Percentiles rank a stretch among this genome's conserved stretches.
Evolutionary conservation across 2,329 filamentous ascomycete species (phyloP).

Genomic region (Coniochaeta ligniaria): DNA sequence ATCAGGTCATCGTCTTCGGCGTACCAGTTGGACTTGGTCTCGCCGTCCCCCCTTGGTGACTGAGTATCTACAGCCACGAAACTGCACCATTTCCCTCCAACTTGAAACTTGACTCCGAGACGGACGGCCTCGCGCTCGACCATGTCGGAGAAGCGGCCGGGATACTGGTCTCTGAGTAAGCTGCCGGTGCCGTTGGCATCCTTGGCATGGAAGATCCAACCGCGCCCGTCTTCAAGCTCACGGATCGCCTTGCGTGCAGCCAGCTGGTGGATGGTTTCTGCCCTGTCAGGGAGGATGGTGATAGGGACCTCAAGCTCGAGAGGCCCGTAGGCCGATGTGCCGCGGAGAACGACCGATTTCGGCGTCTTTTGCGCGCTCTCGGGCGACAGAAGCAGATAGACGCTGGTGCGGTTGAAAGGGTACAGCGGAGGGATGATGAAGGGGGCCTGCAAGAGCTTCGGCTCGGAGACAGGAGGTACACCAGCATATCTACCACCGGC

Average conservation of each 20-base stretch:
- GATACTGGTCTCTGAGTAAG: slow-evolving; percentile 36
- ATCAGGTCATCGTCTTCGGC: neutral
- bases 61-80: slow-evolving; percentile 53
- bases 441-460: slow-evolving; percentile 58
- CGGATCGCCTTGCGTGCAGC: slow-evolving; percentile 60
- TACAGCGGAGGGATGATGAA: slow-evolving; percentile 57
- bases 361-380: slow-evolving; percentile 34
- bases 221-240: slow-evolving; percentile 64
- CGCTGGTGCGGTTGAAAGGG: slow-evolving; percentile 56
- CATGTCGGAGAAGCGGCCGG: slow-evolving; percentile 48
- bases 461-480: slow-evolving; percentile 43
- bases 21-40: neutral
- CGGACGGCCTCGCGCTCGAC: slow-evolving; percentile 59
- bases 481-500: slow-evolving; percentile 33
- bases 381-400: slow-evolving; percentile 59
- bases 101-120: slow-evolving; percentile 58
- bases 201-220: slow-evolving; percentile 53
- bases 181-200: slow-evolving; percentile 24
- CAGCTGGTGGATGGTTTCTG: slow-evolving; percentile 60
- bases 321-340: slow-evolving; percentile 47
- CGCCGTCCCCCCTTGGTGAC: neutral
- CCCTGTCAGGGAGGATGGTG: slow-evolving; percentile 33
- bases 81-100: slow-evolving; percentile 63
- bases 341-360: slow-evolving; percentile 51
- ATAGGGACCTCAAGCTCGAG: slow-evolving; percentile 60